These are phyloP conservation scores for Nyssa sinensis DNA, from an alignment of 148 eudicot genomes.

Conservation along the genomic window DNA sequence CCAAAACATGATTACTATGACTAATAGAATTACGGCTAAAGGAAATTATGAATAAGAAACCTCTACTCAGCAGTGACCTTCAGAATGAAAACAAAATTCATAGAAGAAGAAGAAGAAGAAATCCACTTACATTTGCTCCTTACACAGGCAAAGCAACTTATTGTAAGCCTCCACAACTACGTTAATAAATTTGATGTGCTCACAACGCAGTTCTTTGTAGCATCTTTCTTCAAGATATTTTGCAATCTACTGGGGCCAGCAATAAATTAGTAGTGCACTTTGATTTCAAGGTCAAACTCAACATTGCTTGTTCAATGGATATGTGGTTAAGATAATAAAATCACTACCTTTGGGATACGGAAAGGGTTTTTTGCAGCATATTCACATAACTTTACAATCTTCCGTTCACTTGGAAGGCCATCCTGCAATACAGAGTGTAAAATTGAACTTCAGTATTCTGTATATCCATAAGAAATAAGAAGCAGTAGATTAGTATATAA, in stretches of 20 bases:
- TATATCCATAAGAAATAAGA: constrained; percentile 3
- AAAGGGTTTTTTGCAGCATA: constrained; percentile 95
- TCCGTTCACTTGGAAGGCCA: constrained; percentile 66
- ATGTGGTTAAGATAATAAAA: background rate
- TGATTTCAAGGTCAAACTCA: background rate
- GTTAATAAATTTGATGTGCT: constrained; percentile 56
- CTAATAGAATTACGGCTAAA: background rate
- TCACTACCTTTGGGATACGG: constrained; percentile 82
- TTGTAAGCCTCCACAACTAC: constrained; percentile 62
- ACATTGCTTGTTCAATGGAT: background rate
- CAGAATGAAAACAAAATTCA: too few species aligned
- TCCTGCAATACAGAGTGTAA: constrained; percentile 45
- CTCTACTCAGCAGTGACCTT: background rate
- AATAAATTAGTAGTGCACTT: constrained; percentile 1
- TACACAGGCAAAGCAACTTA: constrained; percentile 73
- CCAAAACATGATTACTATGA: background rate
- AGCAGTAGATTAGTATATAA: background rate
- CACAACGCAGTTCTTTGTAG: constrained; percentile 76
- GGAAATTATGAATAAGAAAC: background rate
- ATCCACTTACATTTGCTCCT: constrained; percentile 74
- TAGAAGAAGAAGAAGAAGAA: constrained; percentile 2
- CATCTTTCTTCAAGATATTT: constrained; percentile 89
- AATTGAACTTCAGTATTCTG: constrained; percentile 9
- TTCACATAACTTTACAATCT: constrained; percentile 85
- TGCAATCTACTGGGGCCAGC: constrained; percentile 52